These are phyloP conservation scores for Lachancea mirantina DNA, from an alignment of 805 yeast species.

Conservation along the genomic window DNA sequence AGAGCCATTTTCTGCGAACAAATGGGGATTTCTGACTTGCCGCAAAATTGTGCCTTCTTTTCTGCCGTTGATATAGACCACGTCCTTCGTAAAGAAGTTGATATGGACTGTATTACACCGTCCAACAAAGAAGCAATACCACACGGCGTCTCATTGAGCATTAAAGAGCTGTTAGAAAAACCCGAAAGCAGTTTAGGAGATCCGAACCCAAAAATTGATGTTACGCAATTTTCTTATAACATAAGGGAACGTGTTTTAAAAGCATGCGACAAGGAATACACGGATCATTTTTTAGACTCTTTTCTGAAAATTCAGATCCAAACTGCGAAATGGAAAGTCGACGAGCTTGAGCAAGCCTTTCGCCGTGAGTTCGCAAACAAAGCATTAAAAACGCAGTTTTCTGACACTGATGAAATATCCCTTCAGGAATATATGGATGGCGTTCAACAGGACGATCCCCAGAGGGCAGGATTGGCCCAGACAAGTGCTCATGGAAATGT, in stretches of 20 bases:
- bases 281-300: slow-evolving; percentile 21
- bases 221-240: slow-evolving; percentile 17
- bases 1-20: slow-evolving; percentile 92
- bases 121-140: slow-evolving; percentile 65
- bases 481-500: no score
- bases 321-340: slow-evolving; percentile 19
- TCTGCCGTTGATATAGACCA: slow-evolving; percentile 88
- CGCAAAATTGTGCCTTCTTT: slow-evolving; percentile 93
- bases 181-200: slow-evolving; percentile 22
- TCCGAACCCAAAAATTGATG: slow-evolving; percentile 16
- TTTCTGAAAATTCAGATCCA: slow-evolving; percentile 28
- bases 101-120: slow-evolving; percentile 84
- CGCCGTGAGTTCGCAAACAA: slow-evolving; percentile 11
- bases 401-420: background rate
- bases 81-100: slow-evolving; percentile 88
- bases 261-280: slow-evolving; percentile 23
- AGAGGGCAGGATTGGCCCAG: no score
- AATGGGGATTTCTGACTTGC: slow-evolving; percentile 79
- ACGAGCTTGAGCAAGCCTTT: slow-evolving; percentile 21
- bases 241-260: slow-evolving; percentile 28
- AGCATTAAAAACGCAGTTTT: slow-evolving; percentile 11
- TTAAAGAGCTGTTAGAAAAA: slow-evolving; percentile 42
- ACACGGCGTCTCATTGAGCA: slow-evolving; percentile 73
- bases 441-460: no score
- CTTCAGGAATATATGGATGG: no score